Conservation (phyloP, 2,329 filamentous ascomycete species). For the Aspergillus piperis region DNA sequence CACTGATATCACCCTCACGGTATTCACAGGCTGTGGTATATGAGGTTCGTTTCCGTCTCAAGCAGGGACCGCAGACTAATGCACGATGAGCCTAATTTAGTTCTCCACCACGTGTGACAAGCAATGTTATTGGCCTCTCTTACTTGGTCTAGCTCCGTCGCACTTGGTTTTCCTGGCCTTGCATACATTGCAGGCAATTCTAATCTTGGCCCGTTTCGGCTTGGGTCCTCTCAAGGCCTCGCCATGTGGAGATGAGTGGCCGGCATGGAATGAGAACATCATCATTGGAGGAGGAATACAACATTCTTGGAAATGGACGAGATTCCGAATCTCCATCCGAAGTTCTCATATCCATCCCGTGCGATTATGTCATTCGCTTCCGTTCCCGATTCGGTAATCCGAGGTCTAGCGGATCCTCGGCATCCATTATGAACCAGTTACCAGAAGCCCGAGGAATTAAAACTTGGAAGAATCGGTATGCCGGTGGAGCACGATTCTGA, state of each 20-base stretch:
- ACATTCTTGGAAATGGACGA: too few relatives aligned
- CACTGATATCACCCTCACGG: background rate
- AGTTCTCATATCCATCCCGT: too few relatives aligned
- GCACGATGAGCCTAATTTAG: background rate
- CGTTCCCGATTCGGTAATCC: too few relatives aligned
- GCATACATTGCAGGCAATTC: background rate
- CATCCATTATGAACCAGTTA: too few relatives aligned
- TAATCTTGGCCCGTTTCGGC: conserved; percentile 1
- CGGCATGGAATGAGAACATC: conserved; percentile 1
- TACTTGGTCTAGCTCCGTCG: background rate
- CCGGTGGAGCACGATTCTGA: too few relatives aligned
- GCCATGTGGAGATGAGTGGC: background rate
- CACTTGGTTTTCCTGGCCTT: background rate
- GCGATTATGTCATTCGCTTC: too few relatives aligned
- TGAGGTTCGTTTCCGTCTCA: conserved; percentile 7
- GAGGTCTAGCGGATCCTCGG: too few relatives aligned
- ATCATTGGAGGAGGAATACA: background rate
- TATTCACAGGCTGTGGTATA: background rate
- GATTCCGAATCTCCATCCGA: too few relatives aligned
- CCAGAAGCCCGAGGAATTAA: too few relatives aligned
- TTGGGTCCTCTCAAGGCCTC: background rate
- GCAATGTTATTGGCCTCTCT: too few relatives aligned
- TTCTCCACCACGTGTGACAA: conserved; percentile 3
- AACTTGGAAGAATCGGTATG: too few relatives aligned
- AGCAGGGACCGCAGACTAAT: conserved; percentile 16